Evolutionary conservation across 345 rosid genomes (phyloP).

Genomic region (Trapa bicornis): DNA sequence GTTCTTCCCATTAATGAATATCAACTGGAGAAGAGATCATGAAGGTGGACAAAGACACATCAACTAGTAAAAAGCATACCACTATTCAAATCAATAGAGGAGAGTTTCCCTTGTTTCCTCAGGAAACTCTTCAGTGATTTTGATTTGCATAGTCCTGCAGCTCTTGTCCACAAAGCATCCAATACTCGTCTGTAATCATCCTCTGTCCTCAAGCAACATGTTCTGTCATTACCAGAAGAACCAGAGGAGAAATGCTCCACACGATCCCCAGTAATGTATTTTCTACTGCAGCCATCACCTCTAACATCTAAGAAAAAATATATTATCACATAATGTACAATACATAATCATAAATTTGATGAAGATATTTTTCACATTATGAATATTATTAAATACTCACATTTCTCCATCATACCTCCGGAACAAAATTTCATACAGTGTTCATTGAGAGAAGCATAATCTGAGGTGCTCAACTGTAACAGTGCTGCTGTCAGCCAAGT

Average conservation of each 20-base stretch:
- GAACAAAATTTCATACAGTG: conserved; percentile 32
- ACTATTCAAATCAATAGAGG: conserved; percentile 53
- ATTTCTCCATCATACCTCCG: conserved; percentile 25
- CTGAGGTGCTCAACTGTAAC: conserved; percentile 63
- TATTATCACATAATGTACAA: not conserved
- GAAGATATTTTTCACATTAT: not conserved
- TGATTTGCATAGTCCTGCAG: conserved; percentile 50
- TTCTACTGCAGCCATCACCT: conserved; percentile 30
- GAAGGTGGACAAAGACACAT: not conserved
- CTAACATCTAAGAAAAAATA: conserved; percentile 25
- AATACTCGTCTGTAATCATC: conserved; percentile 37
- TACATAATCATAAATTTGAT: not conserved
- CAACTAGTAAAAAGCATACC: conserved; percentile 22
- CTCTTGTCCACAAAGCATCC: conserved; percentile 63
- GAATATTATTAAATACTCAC: not conserved
- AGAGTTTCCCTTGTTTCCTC: conserved; percentile 59
- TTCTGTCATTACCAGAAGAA: conserved; percentile 31
- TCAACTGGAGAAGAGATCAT: not conserved
- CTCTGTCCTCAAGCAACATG: conserved; percentile 18
- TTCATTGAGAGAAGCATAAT: conserved; percentile 31
- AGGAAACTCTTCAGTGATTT: conserved; percentile 65
- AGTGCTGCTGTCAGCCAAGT: conserved; percentile 97
- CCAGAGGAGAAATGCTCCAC: conserved; percentile 24
- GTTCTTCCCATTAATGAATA: not conserved
- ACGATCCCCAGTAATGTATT: conserved; percentile 39